Base-by-base conservation (phyloP, 306 rosid species). In the Prinsepia uniflora region DNA sequence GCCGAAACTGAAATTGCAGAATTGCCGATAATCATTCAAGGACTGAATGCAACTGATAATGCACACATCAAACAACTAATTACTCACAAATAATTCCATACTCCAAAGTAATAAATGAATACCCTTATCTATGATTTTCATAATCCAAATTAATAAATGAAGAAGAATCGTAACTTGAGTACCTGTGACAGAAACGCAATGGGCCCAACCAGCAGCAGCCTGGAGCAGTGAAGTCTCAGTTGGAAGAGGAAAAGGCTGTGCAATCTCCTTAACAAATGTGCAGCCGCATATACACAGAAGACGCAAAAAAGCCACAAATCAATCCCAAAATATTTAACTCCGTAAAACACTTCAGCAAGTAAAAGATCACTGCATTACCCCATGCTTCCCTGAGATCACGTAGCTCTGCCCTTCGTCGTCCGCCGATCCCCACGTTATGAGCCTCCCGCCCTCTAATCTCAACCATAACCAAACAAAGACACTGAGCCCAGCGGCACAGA, bases 181-280 rank as follows among this genome's bases (percentile, higher is more conserved):
- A 92, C 98, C 98, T 63, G 84, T 85, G 50, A 85, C 93, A 0
- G 87, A 65, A 49, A 83, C 96, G 58, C 96, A 92, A 68, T 92
- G 96, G 54, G 96, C 98, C 98, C 98, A 92, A 71, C 96, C 98
- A 65, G 93, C 90, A 79, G 88, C 87, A 59, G 96, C 98, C 63
- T 84, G 82, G 50, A 85, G 81, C 49, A 88, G 86, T 47, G 92
- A 64, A 75, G 84, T 86, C 75, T 86, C 85, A 60, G 84, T 76
- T 43, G 96, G 96, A 15, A 92, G 87, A 70, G 84, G 83, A 76
- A 81, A 84, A 68, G 81, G 62, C 84, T 87, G 91, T 55, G 98
- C 91, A 61, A 67, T 82, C 81, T 90, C 96, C 98, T 92, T 85
- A 82, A 89, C 72, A 80, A 83, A 68, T 24, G 48, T 54, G 62